These are phyloP conservation scores for Tympanopsis confertula DNA, from an alignment of 2,329 filamentous ascomycete genomes.

Conservation along the genomic window DNA sequence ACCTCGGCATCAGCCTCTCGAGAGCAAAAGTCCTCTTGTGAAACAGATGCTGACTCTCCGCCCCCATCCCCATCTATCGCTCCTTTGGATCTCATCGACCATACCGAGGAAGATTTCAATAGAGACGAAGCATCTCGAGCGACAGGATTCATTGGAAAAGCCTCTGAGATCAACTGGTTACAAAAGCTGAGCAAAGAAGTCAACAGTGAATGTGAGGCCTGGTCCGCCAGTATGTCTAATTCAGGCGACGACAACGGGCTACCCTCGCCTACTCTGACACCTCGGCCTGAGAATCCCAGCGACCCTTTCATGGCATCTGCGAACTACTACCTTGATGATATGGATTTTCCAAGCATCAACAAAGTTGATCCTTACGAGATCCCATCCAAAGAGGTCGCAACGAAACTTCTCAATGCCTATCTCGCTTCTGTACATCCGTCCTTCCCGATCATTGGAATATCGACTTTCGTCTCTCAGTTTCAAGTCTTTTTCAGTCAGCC, in stretches of 20 bases:
- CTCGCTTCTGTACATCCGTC: neutral
- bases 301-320: constrained; percentile 14
- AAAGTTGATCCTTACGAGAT: neutral
- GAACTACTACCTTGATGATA: constrained; percentile 2
- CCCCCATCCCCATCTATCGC: constrained; percentile 10
- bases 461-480: neutral
- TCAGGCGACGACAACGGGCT: constrained; percentile 9
- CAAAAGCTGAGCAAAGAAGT: constrained; percentile 1
- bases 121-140: neutral
- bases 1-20: constrained; percentile 4
- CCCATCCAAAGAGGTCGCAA: neutral
- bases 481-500: constrained; percentile 1
- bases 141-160: neutral
- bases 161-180: neutral
- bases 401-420: constrained; percentile 1
- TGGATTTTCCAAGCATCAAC: neutral
- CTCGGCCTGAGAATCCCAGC: constrained; percentile 9
- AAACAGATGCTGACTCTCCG: constrained; percentile 10
- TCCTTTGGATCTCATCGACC: neutral
- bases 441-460: neutral
- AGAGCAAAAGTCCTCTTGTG: constrained; percentile 8
- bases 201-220: neutral
- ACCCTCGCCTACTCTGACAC: constrained; percentile 14
- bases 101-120: constrained; percentile 1
- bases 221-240: neutral